These are phyloP conservation scores for Phalaenopsis equestris DNA, from an alignment of 106 monocot species.

Conservation along the genomic window DNA sequence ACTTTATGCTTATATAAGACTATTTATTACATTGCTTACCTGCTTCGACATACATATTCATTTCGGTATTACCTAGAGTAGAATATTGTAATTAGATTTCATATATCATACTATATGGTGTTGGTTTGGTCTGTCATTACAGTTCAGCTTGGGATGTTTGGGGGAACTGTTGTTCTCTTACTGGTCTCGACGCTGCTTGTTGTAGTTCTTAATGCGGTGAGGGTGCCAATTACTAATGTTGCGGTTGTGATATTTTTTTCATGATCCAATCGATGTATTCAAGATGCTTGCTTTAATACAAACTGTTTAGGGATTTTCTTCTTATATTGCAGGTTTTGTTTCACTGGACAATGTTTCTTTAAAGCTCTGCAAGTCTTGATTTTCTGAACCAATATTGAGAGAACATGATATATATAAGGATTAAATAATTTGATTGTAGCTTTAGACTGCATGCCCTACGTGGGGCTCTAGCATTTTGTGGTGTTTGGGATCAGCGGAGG, in stretches of 20 bases:
- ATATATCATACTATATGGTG: slow-evolving; percentile 56
- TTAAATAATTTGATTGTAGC: too few relatives aligned
- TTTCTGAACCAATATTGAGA: too few relatives aligned
- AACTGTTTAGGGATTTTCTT: slow-evolving; percentile 87
- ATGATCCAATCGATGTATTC: slow-evolving; percentile 90
- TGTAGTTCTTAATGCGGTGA: slow-evolving; percentile 84
- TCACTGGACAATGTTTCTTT: slow-evolving; percentile 17
- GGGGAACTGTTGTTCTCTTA: slow-evolving; percentile 70
- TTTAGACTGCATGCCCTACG: too few relatives aligned
- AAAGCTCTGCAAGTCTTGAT: too few relatives aligned
- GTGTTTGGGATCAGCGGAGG: too few relatives aligned
- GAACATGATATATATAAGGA: too few relatives aligned
- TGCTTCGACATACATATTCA: too few relatives aligned
- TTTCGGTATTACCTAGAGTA: too few relatives aligned
- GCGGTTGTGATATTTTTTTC: slow-evolving; percentile 68
- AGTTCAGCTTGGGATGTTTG: slow-evolving; percentile 83
- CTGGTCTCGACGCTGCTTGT: slow-evolving; percentile 89
- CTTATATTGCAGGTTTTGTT: slow-evolving; percentile 66
- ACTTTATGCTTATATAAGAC: too few relatives aligned
- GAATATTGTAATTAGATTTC: too few relatives aligned
- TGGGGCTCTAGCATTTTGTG: too few relatives aligned
- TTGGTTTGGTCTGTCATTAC: slow-evolving; percentile 72
- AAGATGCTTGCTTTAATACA: slow-evolving; percentile 79
- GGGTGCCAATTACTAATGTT: slow-evolving; percentile 79
- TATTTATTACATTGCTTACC: too few relatives aligned